phyloP scores from a whole-genome alignment of 345 rosid genomes.

The Mangifera indica region DNA sequence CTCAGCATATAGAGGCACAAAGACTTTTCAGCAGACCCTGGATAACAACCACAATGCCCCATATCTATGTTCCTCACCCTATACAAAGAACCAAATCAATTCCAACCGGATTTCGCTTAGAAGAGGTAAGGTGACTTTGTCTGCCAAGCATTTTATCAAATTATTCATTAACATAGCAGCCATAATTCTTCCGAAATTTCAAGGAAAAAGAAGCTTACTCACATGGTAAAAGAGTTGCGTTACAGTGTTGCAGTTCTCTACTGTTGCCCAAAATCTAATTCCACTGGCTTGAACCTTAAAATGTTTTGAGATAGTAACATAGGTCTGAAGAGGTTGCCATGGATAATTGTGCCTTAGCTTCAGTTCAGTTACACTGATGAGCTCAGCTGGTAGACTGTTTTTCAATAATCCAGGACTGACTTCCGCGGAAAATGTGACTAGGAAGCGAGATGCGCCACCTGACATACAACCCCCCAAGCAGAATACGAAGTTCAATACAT shows the following conservation, averaged over 20 bases:
- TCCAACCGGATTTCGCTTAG: constrained; percentile 13
- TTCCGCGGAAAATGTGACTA: constrained; percentile 68
- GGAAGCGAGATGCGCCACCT: constrained; percentile 60
- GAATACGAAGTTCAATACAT: constrained; percentile 34
- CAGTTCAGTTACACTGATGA: constrained; percentile 70
- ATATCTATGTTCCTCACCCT: constrained; percentile 76
- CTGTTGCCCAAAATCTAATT: constrained; percentile 70
- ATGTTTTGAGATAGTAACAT: constrained; percentile 74
- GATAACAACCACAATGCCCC: constrained; percentile 72
- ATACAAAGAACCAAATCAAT: constrained; percentile 8
- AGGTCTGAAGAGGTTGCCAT: constrained; percentile 95
- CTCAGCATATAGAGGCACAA: constrained; percentile 51
- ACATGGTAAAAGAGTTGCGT: constrained; percentile 66
- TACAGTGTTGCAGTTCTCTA: constrained; percentile 66
- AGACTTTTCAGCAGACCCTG: constrained; percentile 57
- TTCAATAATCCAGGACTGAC: constrained; percentile 64
- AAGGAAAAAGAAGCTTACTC: constrained; percentile 15
- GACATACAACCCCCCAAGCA: constrained; percentile 16
- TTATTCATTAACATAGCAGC: no score
- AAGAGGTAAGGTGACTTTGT: constrained; percentile 20
- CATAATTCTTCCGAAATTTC: no score
- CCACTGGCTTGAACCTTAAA: constrained; percentile 71
- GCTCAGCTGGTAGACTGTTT: constrained; percentile 66
- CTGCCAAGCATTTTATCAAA: background rate
- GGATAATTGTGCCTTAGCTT: constrained; percentile 53